Evolutionary conservation across 1,139 yeast genomes (phyloP).

Genomic region (Geotrichum histeridarum): DNA sequence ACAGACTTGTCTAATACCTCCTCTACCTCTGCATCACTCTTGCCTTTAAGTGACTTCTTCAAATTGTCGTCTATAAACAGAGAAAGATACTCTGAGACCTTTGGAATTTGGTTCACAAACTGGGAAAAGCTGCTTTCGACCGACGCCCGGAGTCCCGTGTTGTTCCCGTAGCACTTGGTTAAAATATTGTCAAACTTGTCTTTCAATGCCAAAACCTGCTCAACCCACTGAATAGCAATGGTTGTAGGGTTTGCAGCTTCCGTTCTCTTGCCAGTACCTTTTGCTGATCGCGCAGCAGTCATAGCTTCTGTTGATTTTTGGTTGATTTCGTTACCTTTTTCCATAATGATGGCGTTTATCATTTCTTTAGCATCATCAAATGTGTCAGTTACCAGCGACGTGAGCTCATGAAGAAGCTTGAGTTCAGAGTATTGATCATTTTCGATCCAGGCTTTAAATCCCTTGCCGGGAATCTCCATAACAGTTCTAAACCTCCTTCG

Average conservation of each 20-base stretch:
- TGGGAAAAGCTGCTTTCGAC: conserved; percentile 54
- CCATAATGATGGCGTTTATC: conserved; percentile 46
- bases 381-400: conserved; percentile 50
- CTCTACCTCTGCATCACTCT: conserved; percentile 51
- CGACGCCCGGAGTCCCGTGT: conserved; percentile 49
- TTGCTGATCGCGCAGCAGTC: conserved; percentile 23
- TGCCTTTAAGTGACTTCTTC: conserved; percentile 54
- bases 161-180: conserved; percentile 46
- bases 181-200: conserved; percentile 48
- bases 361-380: conserved; percentile 49
- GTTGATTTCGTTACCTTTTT: conserved; percentile 42
- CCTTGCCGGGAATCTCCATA: conserved; percentile 49
- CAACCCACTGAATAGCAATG: conserved; percentile 69
- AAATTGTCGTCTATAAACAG: conserved; percentile 68
- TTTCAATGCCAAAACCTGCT: conserved; percentile 51
- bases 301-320: conserved; percentile 23
- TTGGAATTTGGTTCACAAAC: conserved; percentile 53
- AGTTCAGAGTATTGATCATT: conserved; percentile 42
- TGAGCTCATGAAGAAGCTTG: conserved; percentile 46
- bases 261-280: conserved; percentile 31
- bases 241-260: conserved; percentile 42
- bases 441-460: conserved; percentile 53
- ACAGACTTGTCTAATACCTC: conserved; percentile 53
- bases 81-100: conserved; percentile 69
- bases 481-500: conserved; percentile 53